Percentiles rank a stretch among this genome's conserved stretches.
Evolutionary conservation across 805 yeast genomes (phyloP).

Genomic region (Crinitomyces ghanaensis): DNA sequence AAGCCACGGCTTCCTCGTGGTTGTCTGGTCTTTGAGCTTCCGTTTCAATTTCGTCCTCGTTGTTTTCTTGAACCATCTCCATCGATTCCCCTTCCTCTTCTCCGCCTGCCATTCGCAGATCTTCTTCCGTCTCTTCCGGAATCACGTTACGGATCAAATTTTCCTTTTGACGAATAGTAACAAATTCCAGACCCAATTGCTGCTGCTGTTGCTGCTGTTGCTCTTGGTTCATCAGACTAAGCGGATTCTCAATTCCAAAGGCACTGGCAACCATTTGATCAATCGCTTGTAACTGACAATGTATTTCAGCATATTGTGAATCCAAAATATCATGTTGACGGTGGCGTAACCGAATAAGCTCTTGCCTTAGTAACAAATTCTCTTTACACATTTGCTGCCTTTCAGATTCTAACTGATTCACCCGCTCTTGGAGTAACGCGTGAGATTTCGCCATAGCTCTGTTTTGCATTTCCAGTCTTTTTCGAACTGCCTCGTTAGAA

Average conservation of each 20-base stretch:
- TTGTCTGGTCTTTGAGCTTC: too few species aligned
- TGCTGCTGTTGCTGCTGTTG: too few species aligned
- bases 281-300: slow-evolving; percentile 7
- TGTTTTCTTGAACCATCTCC: too few species aligned
- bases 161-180: too few species aligned
- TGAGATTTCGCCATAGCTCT: slow-evolving; percentile 37
- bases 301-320: slow-evolving; percentile 4
- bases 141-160: too few species aligned
- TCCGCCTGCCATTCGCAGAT: neutral
- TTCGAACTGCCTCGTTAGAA: slow-evolving; percentile 9
- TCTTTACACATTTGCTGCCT: slow-evolving; percentile 30
- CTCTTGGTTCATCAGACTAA: too few species aligned
- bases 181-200: too few species aligned
- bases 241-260: too few species aligned
- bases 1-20: too few species aligned
- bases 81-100: too few species aligned
- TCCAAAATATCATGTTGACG: slow-evolving; percentile 3
- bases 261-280: too few species aligned
- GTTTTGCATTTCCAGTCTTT: slow-evolving; percentile 30
- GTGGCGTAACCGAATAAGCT: slow-evolving; percentile 11
- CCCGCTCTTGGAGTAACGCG: slow-evolving; percentile 31
- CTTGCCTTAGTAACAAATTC: slow-evolving; percentile 25
- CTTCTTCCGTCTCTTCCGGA: slow-evolving; percentile 10
- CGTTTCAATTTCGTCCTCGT: too few species aligned
- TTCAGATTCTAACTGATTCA: slow-evolving; percentile 34